phyloP scores from a whole-genome alignment of 2,329 filamentous ascomycete species.

The Grosmannia serpens region DNA sequence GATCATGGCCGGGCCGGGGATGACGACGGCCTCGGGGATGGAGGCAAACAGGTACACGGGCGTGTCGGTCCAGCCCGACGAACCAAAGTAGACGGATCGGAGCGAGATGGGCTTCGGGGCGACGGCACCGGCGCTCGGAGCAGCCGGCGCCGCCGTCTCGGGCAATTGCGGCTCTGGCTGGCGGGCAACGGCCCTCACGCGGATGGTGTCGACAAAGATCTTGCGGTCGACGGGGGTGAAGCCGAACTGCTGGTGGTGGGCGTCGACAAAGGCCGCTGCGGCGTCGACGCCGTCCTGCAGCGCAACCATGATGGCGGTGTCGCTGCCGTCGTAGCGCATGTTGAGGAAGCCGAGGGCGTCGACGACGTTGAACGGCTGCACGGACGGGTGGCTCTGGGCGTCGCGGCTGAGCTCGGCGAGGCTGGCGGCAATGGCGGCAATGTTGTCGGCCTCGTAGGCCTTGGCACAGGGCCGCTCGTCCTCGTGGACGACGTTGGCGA shows the following conservation, averaged over 20 bases:
- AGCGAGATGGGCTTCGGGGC: conserved; percentile 27
- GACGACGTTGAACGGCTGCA: conserved; percentile 58
- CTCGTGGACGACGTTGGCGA: conserved; percentile 24
- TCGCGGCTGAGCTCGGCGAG: background rate
- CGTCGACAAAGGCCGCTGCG: conserved; percentile 52
- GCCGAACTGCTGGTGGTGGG: conserved; percentile 61
- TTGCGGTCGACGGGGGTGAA: conserved; percentile 54
- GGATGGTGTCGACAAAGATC: conserved; percentile 61
- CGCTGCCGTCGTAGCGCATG: conserved; percentile 81
- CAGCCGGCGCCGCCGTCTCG: too few species aligned
- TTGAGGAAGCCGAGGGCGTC: conserved; percentile 71
- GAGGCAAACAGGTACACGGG: conserved; percentile 57
- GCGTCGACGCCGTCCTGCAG: conserved; percentile 39
- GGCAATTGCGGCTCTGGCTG: background rate
- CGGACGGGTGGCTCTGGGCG: conserved; percentile 24
- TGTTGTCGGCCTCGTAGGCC: conserved; percentile 54
- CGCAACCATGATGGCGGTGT: conserved; percentile 75
- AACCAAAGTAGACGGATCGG: conserved; percentile 47
- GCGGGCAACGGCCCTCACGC: conserved; percentile 49
- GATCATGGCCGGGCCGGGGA: conserved; percentile 50
- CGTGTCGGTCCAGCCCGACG: conserved; percentile 32
- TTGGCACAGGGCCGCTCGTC: conserved; percentile 41
- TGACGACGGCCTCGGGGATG: conserved; percentile 44
- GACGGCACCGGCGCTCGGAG: conserved; percentile 23
- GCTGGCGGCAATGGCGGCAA: conserved; percentile 38